Evolutionary conservation across 257 asterid species (phyloP), one percentile per base, ranked within the genome.

Genomic region (Fraxinus pennsylvanica): DNA sequence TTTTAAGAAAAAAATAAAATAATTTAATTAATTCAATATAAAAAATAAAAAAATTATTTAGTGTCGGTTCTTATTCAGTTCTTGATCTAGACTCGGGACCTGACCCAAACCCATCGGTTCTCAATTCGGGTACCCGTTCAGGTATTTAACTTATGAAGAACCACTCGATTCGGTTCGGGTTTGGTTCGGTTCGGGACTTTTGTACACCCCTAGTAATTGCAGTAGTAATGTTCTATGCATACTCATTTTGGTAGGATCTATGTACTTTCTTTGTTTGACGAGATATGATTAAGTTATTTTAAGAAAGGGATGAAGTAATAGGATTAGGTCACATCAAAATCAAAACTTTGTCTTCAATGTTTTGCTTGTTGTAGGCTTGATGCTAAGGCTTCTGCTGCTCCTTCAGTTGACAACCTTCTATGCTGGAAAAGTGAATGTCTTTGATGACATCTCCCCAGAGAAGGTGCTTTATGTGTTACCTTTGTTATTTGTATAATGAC

Each of bases 341-440:
- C 35, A 38, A 69, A 63, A 6, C 22, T 5, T 52, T 59, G 19
- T 72, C 76, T 22, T 75, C 72, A 39, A 76, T 45, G 72, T 33
- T 70, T 72, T 69, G 14, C 73, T 57, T 67, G 73, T 50, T 54
- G 68, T 74, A 92, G 94, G 93, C 79, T 74, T 79, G 79, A 52
- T 81, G 77, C 88, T 36, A 88, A 84, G 81, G 77, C 87, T 38
- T 59, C 90, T 9, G 75, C 59, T 38, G 78, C 27, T 79, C 81
- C 69, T 92, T 78, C 96, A 89, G 74, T 71, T 94, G 87, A 94
- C 96, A 81, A 92, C 92, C 36, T 92, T 92, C 84, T 92, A 90
- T 68, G 92, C 83, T 38, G 98, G 98, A 63, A 81, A 86, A 0
- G 96, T 92, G 80, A 83, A 82, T 68, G 96, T 94, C 76, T 94